Percentiles rank a stretch among this genome's conserved stretches.
Evolutionary conservation across 2,329 filamentous ascomycete genomes (phyloP).

Genomic region (Chalaropsis thielavioides): DNA sequence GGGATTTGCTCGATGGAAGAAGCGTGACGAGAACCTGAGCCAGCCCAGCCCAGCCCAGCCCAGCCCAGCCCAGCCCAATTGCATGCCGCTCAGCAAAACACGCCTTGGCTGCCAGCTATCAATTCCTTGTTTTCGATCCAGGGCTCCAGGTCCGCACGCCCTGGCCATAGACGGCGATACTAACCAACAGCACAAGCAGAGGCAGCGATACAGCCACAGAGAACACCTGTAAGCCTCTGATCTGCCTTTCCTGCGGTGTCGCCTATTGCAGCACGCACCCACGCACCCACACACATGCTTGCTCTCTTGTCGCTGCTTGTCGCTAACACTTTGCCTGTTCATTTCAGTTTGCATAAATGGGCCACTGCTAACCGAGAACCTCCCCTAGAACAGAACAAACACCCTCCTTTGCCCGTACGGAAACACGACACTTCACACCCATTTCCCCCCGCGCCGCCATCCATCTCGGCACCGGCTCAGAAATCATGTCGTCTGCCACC

Average conservation of each 20-base stretch:
- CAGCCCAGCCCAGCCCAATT: no score
- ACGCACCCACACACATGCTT: no score
- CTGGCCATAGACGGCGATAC: not conserved
- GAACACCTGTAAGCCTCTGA: not conserved
- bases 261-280: no score
- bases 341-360: not conserved
- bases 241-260: not conserved
- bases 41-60: no score
- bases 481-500: conserved; percentile 2
- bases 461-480: not conserved
- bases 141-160: not conserved
- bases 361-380: not conserved
- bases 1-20: not conserved
- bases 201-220: no score
- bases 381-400: not conserved
- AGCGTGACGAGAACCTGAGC: not conserved
- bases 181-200: no score
- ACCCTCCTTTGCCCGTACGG: no score
- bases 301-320: not conserved
- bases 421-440: no score
- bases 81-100: not conserved
- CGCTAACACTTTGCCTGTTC: not conserved
- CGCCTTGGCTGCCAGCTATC: not conserved
- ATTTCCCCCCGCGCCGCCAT: no score
- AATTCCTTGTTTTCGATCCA: not conserved